Conservation (phyloP, 495 filamentous ascomycete genomes). For the Penicillium coffeae region DNA sequence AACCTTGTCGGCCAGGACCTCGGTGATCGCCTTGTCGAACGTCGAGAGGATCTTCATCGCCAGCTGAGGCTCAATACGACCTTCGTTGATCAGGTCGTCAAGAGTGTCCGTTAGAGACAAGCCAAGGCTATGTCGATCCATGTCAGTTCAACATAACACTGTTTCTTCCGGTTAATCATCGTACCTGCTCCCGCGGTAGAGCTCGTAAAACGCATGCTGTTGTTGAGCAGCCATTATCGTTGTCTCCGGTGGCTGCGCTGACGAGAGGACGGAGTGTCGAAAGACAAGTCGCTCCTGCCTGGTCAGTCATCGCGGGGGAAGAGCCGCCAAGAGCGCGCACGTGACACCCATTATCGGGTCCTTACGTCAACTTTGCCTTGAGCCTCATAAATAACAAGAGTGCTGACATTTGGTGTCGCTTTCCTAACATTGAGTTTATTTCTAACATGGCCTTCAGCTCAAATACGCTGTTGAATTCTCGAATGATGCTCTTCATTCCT, state of each 20-base stretch:
- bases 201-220: conserved; percentile 76
- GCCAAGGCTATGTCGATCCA: conserved; percentile 64
- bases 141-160: conserved; percentile 6
- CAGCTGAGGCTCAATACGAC: conserved; percentile 92
- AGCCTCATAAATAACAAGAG: not conserved
- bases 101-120: conserved; percentile 90
- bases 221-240: conserved; percentile 31
- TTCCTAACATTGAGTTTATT: too few relatives aligned
- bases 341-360: too few relatives aligned
- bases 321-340: conserved; percentile 15
- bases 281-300: conserved; percentile 17
- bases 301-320: conserved; percentile 1
- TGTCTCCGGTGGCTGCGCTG: not conserved
- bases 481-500: not conserved
- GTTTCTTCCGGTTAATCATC: not conserved
- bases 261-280: conserved; percentile 16
- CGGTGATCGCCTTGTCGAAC: conserved; percentile 86
- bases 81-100: conserved; percentile 88
- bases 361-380: not conserved
- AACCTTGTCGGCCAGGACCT: conserved; percentile 84
- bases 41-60: conserved; percentile 95
- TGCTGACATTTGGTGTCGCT: too few relatives aligned
- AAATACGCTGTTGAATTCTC: not conserved
- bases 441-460: not conserved
- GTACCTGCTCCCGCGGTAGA: conserved; percentile 96